phyloP scores from a whole-genome alignment of 2,329 filamentous ascomycete genomes.

The Fusarium austroafricanum region DNA sequence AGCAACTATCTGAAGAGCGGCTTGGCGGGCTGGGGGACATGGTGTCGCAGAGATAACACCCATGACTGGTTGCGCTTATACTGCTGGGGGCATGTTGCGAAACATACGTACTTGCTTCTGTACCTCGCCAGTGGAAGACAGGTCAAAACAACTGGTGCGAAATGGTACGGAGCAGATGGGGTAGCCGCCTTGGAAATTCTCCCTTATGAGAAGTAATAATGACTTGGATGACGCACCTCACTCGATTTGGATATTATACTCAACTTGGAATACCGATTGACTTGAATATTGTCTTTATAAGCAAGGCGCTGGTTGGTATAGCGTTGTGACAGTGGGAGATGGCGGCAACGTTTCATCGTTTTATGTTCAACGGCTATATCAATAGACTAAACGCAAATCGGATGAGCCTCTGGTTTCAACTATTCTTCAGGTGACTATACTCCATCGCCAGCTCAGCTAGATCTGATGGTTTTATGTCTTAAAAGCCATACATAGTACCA shows the following conservation, averaged over 20 bases:
- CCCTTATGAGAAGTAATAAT: slow-evolving; percentile 40
- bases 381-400: not conserved
- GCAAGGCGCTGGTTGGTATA: slow-evolving; percentile 34
- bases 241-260: not conserved
- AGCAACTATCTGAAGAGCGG: slow-evolving; percentile 69
- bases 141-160: slow-evolving; percentile 66
- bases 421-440: not conserved
- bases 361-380: not conserved
- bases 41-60: slow-evolving; percentile 60
- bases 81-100: slow-evolving; percentile 80
- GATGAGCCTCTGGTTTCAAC: not conserved
- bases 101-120: slow-evolving; percentile 79
- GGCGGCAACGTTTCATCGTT: not conserved
- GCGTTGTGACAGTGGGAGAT: not conserved
- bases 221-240: not conserved
- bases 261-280: not conserved
- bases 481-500: slow-evolving; percentile 2
- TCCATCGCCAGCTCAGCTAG: slow-evolving; percentile 8
- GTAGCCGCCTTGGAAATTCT: slow-evolving; percentile 59
- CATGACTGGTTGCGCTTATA: slow-evolving; percentile 71
- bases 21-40: slow-evolving; percentile 74
- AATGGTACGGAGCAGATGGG: slow-evolving; percentile 76
- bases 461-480: not conserved
- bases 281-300: slow-evolving; percentile 9
- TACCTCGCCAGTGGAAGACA: slow-evolving; percentile 76